Percentiles rank a stretch among this genome's conserved stretches.
phyloP scores from a whole-genome alignment of 768 basidiomycete species.

The Udeniomyces megalosporus region DNA sequence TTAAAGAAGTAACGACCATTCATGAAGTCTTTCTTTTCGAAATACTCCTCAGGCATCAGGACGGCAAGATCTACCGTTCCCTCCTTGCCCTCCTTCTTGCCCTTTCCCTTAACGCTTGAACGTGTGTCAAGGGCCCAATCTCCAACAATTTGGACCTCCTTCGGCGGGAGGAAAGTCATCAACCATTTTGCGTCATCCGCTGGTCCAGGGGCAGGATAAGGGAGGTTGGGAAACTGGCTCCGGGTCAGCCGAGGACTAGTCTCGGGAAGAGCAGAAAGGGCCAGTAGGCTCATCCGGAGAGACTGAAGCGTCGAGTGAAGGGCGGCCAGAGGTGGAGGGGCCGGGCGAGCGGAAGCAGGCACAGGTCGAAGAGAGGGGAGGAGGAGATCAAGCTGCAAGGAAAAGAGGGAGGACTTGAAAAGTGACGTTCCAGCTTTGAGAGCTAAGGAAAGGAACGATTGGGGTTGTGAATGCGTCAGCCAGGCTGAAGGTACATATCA shows the following conservation, averaged over 20 bases:
- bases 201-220: conserved; percentile 53
- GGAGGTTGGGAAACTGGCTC: conserved; percentile 34
- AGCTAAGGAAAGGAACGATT: background rate
- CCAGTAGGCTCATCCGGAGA: conserved; percentile 50
- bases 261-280: conserved; percentile 41
- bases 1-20: conserved; percentile 85
- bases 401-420: conserved; percentile 64
- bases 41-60: conserved; percentile 79
- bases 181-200: conserved; percentile 75
- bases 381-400: conserved; percentile 43
- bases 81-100: conserved; percentile 22
- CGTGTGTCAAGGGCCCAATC: conserved; percentile 69
- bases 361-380: conserved; percentile 28
- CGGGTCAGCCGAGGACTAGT: conserved; percentile 31
- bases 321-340: conserved; percentile 47
- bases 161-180: conserved; percentile 60
- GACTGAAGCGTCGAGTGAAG: conserved; percentile 52
- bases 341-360: conserved; percentile 53
- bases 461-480: background rate
- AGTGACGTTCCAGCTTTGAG: conserved; percentile 35
- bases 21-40: conserved; percentile 89
- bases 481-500: conserved; percentile 10
- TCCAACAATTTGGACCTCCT: conserved; percentile 60
- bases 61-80: conserved; percentile 67
- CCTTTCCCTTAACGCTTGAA: conserved; percentile 52